Evolutionary conservation across 2,329 filamentous ascomycete genomes (phyloP), one percentile per base, ranked within the genome.

Genomic region (Fusarium pilosicola): DNA sequence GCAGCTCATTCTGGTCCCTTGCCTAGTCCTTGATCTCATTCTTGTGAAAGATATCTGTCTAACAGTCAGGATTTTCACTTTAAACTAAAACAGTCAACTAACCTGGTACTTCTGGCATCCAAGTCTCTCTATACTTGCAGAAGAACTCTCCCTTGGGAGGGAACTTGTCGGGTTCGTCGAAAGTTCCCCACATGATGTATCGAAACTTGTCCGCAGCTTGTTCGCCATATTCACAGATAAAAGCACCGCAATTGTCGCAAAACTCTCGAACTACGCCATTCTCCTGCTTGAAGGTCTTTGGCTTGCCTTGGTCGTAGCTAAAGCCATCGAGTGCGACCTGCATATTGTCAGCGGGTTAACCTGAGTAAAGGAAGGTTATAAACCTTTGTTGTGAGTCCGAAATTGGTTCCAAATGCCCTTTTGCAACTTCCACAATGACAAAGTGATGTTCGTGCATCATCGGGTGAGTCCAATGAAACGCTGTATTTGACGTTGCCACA

Each of bases 101-200:
- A 69, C 80, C 68, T 39, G 65, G 65, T 6, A 75, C 38, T 42
- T 74, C 65, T 15, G 73, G 72, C 72, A 75, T 88, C 87, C 87
- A 89, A 3, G 73, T 78, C 10, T 83, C 80, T 64, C 85, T 79
- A 44, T 81, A 76, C 59, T 82, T 86, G 76, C 86, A 88, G 71
- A 88, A 89, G 79, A 89, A 89, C 70, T 89, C 87, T 0, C 86
- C 87, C 73, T 88, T 88, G 0, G 87, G 87, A 11, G 86, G 84
- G 15, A 88, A 76, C 57, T 79, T 81, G 20, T 86, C 84, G 0
- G 84, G 85, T 26, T 87, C 81, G 63, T 89, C 86, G 8, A 89
- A 78, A 0, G 86, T 86, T 3, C 87, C 87, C 77, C 83, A 84
- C 69, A 84, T 80, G 34, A 85, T 73, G 56, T 85, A 85, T n/a